Conservation (phyloP, 2,329 filamentous ascomycete species). For the Fusarium anthophilum region DNA sequence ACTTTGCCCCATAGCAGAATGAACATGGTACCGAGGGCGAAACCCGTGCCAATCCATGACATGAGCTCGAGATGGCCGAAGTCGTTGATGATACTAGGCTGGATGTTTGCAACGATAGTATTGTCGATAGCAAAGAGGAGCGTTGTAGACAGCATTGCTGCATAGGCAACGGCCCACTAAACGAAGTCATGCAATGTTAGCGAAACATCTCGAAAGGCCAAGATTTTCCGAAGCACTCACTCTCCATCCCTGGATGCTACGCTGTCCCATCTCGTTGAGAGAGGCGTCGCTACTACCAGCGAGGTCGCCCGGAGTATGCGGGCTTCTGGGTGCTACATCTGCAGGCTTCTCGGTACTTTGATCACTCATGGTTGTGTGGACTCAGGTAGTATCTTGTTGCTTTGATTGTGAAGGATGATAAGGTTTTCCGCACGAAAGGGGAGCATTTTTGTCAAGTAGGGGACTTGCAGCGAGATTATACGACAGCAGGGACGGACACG, state of each 20-base stretch:
- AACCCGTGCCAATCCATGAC: not conserved
- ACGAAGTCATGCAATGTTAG: not conserved
- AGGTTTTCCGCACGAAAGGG: not conserved
- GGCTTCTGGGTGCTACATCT: not conserved
- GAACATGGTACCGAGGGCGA: not conserved
- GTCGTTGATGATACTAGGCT: not conserved
- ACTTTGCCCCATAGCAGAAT: not conserved
- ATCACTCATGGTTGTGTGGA: not conserved
- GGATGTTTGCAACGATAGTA: not conserved
- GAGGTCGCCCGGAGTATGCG: not conserved
- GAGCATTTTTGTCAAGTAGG: not conserved
- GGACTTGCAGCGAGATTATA: not conserved
- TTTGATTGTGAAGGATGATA: accelerated
- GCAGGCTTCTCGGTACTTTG: not conserved
- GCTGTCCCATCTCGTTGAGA: not conserved
- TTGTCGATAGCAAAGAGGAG: not conserved
- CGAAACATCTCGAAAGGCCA: accelerated
- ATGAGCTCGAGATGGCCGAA: not conserved
- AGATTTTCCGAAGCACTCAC: accelerated
- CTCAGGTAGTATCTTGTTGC: not conserved
- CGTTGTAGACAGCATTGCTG: not conserved
- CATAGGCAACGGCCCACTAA: not conserved
- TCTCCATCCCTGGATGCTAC: not conserved
- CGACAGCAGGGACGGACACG: not conserved
- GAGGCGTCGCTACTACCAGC: not conserved